phyloP scores from a whole-genome alignment of 139 green algal species.

The Pleodorina starrii region DNA sequence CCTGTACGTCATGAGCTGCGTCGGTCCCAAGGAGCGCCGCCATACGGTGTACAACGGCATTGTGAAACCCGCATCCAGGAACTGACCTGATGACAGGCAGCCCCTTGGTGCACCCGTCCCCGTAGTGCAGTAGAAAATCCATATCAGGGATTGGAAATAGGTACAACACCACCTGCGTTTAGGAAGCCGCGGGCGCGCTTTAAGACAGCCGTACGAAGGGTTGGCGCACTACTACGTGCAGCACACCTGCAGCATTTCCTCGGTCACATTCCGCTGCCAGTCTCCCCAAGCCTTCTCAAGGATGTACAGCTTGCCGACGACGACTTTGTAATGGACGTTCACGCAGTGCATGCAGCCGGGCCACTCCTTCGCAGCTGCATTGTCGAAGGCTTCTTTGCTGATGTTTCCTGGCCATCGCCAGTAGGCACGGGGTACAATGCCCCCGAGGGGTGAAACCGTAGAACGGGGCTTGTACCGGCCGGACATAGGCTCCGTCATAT shows the following conservation, averaged over 20 bases:
- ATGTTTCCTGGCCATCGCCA: conserved; percentile 15
- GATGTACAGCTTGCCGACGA: background rate
- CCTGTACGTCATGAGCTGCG: conserved; percentile 43
- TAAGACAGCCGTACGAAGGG: background rate
- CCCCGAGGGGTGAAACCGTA: background rate
- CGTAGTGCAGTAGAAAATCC: conserved; percentile 60
- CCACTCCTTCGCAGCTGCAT: background rate
- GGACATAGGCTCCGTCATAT: background rate
- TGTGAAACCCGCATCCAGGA: conserved; percentile 54
- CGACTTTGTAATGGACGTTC: conserved; percentile 53
- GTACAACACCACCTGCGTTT: conserved; percentile 50
- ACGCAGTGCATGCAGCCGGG: conserved; percentile 52
- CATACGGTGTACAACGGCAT: conserved; percentile 57
- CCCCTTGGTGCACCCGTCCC: conserved; percentile 47
- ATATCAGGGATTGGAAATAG: conserved; percentile 56
- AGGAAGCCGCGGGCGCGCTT: background rate
- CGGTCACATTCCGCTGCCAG: conserved; percentile 24
- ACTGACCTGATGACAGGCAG: conserved; percentile 11
- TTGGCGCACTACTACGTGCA: background rate
- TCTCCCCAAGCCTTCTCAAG: background rate
- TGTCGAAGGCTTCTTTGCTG: background rate
- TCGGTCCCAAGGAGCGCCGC: conserved; percentile 49
- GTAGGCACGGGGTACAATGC: background rate
- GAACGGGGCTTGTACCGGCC: background rate
- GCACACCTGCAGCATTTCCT: conserved; percentile 22